Conservation (phyloP, 2,329 filamentous ascomycete species). For the Fusarium clavum region DNA sequence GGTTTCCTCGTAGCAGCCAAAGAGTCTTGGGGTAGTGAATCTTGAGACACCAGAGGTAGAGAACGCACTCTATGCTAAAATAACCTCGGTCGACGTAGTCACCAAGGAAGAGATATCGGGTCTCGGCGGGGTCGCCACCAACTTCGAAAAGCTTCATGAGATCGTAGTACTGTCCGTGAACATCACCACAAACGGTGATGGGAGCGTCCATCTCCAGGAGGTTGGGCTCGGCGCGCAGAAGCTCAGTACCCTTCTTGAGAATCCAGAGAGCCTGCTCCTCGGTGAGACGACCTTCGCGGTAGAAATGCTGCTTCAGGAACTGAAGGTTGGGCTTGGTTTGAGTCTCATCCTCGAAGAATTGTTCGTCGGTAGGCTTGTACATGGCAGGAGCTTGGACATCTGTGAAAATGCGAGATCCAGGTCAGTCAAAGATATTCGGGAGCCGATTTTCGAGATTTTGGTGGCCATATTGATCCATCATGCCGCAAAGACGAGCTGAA, state of each 20-base stretch:
- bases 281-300: constrained; percentile 94
- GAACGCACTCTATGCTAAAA: constrained; percentile 98
- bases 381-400: constrained; percentile 98
- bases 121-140: constrained; percentile 95
- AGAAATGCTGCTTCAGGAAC: constrained; percentile 98
- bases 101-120: constrained; percentile 94
- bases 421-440: constrained; percentile 34
- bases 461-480: background rate
- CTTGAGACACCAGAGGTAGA: constrained; percentile 98
- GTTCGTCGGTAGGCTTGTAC: constrained; percentile 89
- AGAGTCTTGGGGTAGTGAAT: constrained; percentile 99
- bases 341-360: constrained; percentile 91
- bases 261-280: constrained; percentile 99
- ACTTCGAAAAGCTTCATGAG: constrained; percentile 99
- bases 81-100: constrained; percentile 99
- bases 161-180: constrained; percentile 99
- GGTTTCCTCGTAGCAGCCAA: constrained; percentile 96
- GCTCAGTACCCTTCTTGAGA: constrained; percentile 85
- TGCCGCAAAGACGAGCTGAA: background rate
- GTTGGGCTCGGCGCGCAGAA: constrained; percentile 92
- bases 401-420: constrained; percentile 53
- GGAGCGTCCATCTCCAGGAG: constrained; percentile 99
- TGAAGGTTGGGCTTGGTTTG: constrained; percentile 89
- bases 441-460: background rate
- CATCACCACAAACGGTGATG: constrained; percentile 97